Evolutionary conservation across 768 basidiomycete genomes (phyloP).

Genomic region (Mycena vulgaris): DNA sequence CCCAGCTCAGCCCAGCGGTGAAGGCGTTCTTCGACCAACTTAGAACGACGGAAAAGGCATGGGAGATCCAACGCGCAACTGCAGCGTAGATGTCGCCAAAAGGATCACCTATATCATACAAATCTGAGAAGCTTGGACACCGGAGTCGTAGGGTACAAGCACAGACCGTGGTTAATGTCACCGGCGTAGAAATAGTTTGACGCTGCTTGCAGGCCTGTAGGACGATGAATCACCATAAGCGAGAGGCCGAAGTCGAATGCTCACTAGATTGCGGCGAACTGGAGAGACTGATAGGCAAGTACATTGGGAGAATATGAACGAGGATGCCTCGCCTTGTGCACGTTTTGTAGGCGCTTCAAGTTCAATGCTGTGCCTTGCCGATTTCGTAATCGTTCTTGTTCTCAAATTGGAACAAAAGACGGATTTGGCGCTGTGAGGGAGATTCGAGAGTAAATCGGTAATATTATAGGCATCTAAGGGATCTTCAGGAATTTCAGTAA

Average conservation of each 20-base stretch:
- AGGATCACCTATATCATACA: not conserved
- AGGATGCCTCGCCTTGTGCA: constrained; percentile 20
- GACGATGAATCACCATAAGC: not conserved
- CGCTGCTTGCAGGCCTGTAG: not conserved
- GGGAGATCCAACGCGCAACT: constrained; percentile 7
- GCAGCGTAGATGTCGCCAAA: not conserved
- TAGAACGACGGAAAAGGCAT: not conserved
- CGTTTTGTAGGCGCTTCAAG: not conserved
- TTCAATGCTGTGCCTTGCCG: not conserved
- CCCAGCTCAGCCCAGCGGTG: not conserved
- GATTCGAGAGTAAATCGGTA: not conserved
- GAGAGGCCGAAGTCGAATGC: not conserved
- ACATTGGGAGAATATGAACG: not conserved
- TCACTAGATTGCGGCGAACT: not conserved
- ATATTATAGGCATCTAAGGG: not conserved
- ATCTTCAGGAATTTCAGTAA: no score
- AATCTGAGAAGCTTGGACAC: not conserved
- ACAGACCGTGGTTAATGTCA: not conserved
- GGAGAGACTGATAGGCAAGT: constrained; percentile 3
- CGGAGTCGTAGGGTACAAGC: not conserved
- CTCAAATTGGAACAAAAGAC: not conserved
- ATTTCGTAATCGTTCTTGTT: not conserved
- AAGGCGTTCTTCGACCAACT: not conserved
- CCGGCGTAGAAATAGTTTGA: not conserved
- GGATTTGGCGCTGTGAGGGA: not conserved